Conservation (phyloP, 305 asterid species). For the Fraxinus floribunda region DNA sequence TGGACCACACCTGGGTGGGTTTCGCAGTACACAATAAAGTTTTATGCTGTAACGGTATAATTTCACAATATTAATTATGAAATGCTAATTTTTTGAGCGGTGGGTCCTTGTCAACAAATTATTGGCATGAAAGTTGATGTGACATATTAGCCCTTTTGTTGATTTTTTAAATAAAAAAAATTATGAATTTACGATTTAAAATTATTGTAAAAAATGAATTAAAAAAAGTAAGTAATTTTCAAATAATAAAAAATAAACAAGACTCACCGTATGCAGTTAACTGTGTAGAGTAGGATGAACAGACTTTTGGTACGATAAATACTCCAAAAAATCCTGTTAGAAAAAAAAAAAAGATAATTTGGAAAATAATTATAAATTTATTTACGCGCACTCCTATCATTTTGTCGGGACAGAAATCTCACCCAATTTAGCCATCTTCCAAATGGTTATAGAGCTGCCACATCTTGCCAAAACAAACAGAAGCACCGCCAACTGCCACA, state of each 20-base stretch:
- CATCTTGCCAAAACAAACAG: constrained; percentile 81
- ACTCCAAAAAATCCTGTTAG: constrained; percentile 77
- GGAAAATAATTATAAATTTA: background rate
- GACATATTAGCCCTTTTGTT: background rate
- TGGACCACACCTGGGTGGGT: background rate
- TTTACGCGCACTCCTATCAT: background rate
- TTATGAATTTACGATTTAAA: too few species aligned
- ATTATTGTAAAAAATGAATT: too few species aligned
- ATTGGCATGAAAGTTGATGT: constrained; percentile 11
- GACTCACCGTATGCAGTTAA: constrained; percentile 62
- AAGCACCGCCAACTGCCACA: constrained; percentile 73
- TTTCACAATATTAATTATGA: background rate
- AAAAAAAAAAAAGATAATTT: too few species aligned
- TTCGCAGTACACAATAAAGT: background rate
- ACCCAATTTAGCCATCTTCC: constrained; percentile 89
- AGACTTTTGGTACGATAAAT: constrained; percentile 73
- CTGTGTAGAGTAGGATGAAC: constrained; percentile 71
- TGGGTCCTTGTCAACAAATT: background rate
- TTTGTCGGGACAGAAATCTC: constrained; percentile 18
- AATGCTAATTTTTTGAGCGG: background rate
- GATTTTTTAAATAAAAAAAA: too few species aligned
- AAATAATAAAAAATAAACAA: background rate
- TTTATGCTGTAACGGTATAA: background rate
- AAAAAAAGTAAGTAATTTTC: too few species aligned
- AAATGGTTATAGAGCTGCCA: constrained; percentile 80